Conservation (phyloP, 2,329 filamentous ascomycete species). For the Exophiala lecanii-corni region DNA sequence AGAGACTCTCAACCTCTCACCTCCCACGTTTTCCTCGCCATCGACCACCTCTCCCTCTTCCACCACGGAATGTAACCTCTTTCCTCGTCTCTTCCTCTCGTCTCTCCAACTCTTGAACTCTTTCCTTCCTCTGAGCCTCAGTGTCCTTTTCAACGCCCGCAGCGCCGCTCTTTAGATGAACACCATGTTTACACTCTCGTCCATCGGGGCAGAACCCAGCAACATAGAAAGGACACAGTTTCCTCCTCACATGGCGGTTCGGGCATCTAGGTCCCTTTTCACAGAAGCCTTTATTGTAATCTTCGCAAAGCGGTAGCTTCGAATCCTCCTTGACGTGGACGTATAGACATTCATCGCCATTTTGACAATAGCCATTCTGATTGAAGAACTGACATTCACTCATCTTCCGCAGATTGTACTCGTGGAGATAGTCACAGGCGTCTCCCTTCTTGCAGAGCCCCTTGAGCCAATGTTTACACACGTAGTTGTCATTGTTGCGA, state of each 20-base stretch:
- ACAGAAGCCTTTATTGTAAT: slow-evolving; percentile 94
- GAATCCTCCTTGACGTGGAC: slow-evolving; percentile 82
- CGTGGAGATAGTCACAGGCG: slow-evolving; percentile 94
- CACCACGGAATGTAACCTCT: slow-evolving; percentile 4
- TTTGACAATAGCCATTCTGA: slow-evolving; percentile 88
- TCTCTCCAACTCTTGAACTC: slow-evolving; percentile 21
- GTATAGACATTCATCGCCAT: slow-evolving; percentile 94
- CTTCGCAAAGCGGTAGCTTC: slow-evolving; percentile 74
- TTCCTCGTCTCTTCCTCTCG: slow-evolving; percentile 21
- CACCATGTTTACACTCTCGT: slow-evolving; percentile 67
- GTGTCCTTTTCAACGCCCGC: slow-evolving; percentile 11
- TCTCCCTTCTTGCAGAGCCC: slow-evolving; percentile 97
- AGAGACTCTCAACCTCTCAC: no score
- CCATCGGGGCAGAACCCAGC: slow-evolving; percentile 93
- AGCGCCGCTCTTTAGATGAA: slow-evolving; percentile 51
- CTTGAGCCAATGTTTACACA: slow-evolving; percentile 98
- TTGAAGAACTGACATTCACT: slow-evolving; percentile 97
- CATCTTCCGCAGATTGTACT: slow-evolving; percentile 98
- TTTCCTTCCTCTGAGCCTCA: slow-evolving; percentile 20
- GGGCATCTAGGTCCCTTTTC: slow-evolving; percentile 81
- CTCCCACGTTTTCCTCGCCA: slow-evolving; percentile 1
- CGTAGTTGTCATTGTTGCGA: slow-evolving; percentile 51
- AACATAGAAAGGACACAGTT: slow-evolving; percentile 77
- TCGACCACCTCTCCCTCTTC: slow-evolving; percentile 5
- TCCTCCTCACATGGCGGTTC: slow-evolving; percentile 81